Conservation (phyloP, 352 stramenopile species). For the Phytophthora sojae region DNA sequence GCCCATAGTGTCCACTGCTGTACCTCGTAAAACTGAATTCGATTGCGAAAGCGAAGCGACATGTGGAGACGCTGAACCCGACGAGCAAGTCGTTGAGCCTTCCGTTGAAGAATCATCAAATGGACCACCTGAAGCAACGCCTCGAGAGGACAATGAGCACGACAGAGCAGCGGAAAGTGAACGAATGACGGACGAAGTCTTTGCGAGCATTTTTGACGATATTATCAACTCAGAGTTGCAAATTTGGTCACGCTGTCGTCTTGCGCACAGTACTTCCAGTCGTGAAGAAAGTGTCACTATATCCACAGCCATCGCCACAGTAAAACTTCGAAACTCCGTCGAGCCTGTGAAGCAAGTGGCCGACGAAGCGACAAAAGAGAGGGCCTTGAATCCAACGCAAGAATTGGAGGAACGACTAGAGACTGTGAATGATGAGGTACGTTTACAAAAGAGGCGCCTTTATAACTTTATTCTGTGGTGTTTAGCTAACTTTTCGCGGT, state of each 20-base stretch:
- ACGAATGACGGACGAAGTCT: conserved; percentile 25
- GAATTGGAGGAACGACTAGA: conserved; percentile 19
- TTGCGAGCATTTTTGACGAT: conserved; percentile 19
- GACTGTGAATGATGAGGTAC: conserved; percentile 30
- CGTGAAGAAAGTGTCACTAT: not conserved
- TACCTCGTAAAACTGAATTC: no score
- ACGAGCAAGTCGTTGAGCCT: conserved; percentile 7
- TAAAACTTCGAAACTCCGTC: not conserved
- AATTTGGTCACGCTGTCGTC: conserved; percentile 17
- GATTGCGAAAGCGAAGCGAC: no score
- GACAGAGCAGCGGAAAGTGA: conserved; percentile 3
- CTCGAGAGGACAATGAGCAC: not conserved
- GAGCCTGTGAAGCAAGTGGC: not conserved
- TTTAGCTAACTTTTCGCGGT: conserved; percentile 1
- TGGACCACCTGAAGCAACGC: not conserved
- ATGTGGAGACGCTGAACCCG: no score
- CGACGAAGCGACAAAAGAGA: not conserved
- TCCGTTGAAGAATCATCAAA: not conserved
- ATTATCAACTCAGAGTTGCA: conserved; percentile 25
- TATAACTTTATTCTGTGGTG: not conserved
- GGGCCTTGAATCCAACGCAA: conserved; percentile 2
- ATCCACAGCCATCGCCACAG: not conserved
- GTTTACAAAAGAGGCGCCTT: not conserved
- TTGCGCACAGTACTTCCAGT: no score
- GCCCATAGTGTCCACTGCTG: no score